Percentiles rank a stretch among this genome's conserved stretches.
Conservation (phyloP, 2,329 filamentous ascomycete species). For the Rugonectria rugulosa region DNA sequence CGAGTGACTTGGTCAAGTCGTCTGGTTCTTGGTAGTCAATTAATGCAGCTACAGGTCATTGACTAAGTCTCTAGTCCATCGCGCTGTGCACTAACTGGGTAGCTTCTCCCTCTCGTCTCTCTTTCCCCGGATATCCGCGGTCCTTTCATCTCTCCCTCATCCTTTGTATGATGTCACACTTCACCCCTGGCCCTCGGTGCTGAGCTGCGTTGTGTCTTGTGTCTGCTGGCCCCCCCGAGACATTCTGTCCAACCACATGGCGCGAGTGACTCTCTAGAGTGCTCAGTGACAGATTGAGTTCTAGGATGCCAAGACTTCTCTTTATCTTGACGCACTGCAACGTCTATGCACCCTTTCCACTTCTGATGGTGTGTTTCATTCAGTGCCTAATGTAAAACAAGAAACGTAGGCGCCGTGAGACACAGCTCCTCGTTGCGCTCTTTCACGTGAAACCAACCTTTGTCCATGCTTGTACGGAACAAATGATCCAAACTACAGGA, state of each 20-base stretch:
- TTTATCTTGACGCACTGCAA: neutral
- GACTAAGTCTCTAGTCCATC: neutral
- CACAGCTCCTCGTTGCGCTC: too few relatives aligned
- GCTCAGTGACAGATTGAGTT: neutral
- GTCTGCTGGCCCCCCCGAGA: neutral
- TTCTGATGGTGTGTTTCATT: too few relatives aligned
- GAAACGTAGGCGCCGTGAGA: neutral
- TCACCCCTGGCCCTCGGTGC: too few relatives aligned
- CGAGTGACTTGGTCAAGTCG: too few relatives aligned
- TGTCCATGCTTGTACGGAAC: too few relatives aligned
- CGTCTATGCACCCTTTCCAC: too few relatives aligned
- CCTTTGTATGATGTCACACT: slow-evolving; percentile 5
- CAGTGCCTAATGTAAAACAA: neutral
- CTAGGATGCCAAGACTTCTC: too few relatives aligned
- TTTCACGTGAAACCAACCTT: too few relatives aligned
- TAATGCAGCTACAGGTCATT: too few relatives aligned
- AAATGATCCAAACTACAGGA: too few relatives aligned
- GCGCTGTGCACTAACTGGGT: too few relatives aligned
- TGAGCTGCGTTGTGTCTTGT: neutral
- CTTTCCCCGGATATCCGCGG: neutral
- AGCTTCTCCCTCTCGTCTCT: neutral
- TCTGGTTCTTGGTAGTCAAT: too few relatives aligned
- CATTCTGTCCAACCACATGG: slow-evolving; percentile 4
- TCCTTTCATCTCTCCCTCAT: neutral
- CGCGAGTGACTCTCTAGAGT: neutral